Conservation (phyloP, 169 alveolate genomes). For the Eimeria falciformis region DNA sequence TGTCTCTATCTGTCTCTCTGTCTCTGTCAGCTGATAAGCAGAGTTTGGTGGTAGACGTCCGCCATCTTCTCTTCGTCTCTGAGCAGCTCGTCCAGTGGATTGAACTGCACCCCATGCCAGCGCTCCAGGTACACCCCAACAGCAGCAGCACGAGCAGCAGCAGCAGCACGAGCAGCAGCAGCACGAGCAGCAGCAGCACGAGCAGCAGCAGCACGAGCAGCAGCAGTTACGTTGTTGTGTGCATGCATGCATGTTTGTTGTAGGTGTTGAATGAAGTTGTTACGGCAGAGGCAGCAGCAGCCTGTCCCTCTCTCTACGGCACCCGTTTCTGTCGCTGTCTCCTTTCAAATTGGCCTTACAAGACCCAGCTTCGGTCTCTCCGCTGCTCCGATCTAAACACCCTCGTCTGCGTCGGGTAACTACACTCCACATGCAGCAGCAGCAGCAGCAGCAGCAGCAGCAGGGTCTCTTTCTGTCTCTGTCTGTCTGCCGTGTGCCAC, state of each 20-base stretch:
- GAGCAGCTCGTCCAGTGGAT: constrained; percentile 68
- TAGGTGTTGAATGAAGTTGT: constrained; percentile 51
- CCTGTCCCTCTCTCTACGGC: constrained; percentile 36
- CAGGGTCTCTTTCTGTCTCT: too few relatives aligned
- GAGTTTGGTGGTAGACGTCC: constrained; percentile 53
- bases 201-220: not conserved
- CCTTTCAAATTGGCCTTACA: constrained; percentile 67
- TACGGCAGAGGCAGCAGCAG: constrained; percentile 36
- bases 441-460: not conserved
- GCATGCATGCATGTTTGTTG: not conserved
- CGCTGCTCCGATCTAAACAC: constrained; percentile 22
- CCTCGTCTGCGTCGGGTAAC: constrained; percentile 31
- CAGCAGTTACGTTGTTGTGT: not conserved
- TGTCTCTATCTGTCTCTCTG: not conserved
- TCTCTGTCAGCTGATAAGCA: constrained; percentile 20
- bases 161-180: not conserved
- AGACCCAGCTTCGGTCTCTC: constrained; percentile 26
- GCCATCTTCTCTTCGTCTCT: constrained; percentile 60
- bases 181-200: not conserved
- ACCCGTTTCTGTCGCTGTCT: constrained; percentile 13
- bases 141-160: constrained; percentile 14
- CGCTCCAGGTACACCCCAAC: constrained; percentile 29
- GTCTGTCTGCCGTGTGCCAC: too few relatives aligned
- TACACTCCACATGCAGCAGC: not conserved
- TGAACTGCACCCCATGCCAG: constrained; percentile 63